Conservation (phyloP, 2,329 filamentous ascomycete genomes). For the Xylaria sp. region DNA sequence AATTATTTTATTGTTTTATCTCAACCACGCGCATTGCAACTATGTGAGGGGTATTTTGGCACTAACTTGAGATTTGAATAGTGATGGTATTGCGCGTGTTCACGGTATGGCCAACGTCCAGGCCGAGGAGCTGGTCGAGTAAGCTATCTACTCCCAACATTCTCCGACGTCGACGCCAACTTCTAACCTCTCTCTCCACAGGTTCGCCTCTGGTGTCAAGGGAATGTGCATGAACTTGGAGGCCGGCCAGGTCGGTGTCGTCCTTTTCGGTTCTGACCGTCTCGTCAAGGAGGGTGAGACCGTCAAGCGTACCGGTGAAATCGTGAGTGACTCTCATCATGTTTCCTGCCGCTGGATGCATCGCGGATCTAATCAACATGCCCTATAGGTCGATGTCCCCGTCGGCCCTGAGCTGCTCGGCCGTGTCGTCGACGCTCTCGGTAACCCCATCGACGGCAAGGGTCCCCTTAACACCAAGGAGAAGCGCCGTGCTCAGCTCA, state of each 20-base stretch:
- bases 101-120: slow-evolving; percentile 99
- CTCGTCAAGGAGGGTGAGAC: slow-evolving; percentile 99
- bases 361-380: not conserved
- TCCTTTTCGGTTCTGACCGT: slow-evolving; percentile 99
- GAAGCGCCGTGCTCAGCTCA: slow-evolving; percentile 95
- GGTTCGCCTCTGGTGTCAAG: slow-evolving; percentile 99
- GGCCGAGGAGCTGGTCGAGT: slow-evolving; percentile 99
- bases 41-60: slow-evolving; percentile 12
- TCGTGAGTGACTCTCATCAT: slow-evolving; percentile 60
- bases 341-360: not conserved
- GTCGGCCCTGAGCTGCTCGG: slow-evolving; percentile 90
- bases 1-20: not conserved
- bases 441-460: slow-evolving; percentile 99
- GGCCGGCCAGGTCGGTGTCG: slow-evolving; percentile 99
- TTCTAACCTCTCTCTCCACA: slow-evolving; percentile 35
- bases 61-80: slow-evolving; percentile 40
- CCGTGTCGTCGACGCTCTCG: slow-evolving; percentile 96
- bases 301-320: slow-evolving; percentile 98
- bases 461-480: slow-evolving; percentile 88
- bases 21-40: slow-evolving; percentile 6
- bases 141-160: slow-evolving; percentile 43
- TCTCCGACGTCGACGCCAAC: slow-evolving; percentile 16
- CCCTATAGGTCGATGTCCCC: slow-evolving; percentile 79
- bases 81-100: slow-evolving; percentile 99
- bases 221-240: slow-evolving; percentile 99